Evolutionary conservation across 1,284 basidiomycete species (phyloP).

Genomic region (Melampsora larici-populina): DNA sequence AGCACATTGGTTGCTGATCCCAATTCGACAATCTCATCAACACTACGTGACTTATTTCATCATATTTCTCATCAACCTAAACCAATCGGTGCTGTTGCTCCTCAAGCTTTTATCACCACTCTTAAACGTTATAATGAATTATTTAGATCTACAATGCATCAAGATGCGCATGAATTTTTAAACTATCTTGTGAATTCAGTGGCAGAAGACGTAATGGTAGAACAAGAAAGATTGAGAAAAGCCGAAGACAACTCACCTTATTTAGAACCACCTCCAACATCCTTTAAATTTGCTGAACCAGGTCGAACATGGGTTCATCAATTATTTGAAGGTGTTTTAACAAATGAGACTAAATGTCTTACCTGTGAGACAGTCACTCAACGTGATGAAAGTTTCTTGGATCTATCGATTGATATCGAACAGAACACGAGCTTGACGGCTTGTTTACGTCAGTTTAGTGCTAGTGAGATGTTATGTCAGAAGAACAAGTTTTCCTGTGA

Average conservation of each 20-base stretch:
- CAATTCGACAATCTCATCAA: conserved; percentile 72
- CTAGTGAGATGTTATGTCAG: conserved; percentile 95
- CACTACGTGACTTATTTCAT: conserved; percentile 81
- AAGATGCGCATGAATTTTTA: conserved; percentile 69
- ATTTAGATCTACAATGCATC: conserved; percentile 77
- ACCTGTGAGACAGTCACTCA: conserved; percentile 97
- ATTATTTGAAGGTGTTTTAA: conserved; percentile 86
- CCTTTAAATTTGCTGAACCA: conserved; percentile 48
- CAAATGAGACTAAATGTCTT: conserved; percentile 93
- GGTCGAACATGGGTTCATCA: conserved; percentile 78
- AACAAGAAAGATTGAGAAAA: conserved; percentile 25
- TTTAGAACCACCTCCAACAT: conserved; percentile 45
- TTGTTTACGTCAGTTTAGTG: conserved; percentile 91
- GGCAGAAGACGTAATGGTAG: conserved; percentile 72
- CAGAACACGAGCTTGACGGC: conserved; percentile 93
- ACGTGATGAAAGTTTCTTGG: conserved; percentile 91
- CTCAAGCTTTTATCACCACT: conserved; percentile 82
- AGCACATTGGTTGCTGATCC: neutral
- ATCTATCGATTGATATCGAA: conserved; percentile 96
- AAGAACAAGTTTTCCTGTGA: conserved; percentile 99
- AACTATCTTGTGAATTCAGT: conserved; percentile 90
- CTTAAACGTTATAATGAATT: conserved; percentile 80
- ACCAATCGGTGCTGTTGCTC: conserved; percentile 73
- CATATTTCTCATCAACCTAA: conserved; percentile 63
- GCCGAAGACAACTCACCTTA: conserved; percentile 23